phyloP scores from a whole-genome alignment of 1,139 yeast genomes.

The Groenewaldozyma auringiensis region DNA sequence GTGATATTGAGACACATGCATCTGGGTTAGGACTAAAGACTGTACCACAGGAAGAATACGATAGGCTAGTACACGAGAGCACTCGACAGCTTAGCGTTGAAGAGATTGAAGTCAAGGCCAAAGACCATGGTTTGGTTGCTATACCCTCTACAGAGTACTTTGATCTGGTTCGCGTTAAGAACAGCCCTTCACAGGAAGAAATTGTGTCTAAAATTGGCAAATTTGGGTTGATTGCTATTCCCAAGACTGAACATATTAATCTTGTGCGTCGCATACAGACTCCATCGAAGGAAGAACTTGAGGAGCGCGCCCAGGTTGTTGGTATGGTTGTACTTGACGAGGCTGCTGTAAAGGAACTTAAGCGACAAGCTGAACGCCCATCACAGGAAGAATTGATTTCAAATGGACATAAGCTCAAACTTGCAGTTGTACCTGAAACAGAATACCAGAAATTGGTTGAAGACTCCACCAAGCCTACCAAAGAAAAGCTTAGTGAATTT shows the following conservation, averaged over 20 bases:
- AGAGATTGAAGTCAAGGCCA: slow-evolving; percentile 18
- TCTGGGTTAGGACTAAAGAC: slow-evolving; percentile 22
- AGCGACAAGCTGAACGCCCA: slow-evolving; percentile 19
- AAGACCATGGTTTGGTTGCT: slow-evolving; percentile 17
- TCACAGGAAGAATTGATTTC: slow-evolving; percentile 19
- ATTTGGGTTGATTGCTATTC: slow-evolving; percentile 31
- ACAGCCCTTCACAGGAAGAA: slow-evolving; percentile 20
- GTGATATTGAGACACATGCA: slow-evolving; percentile 19
- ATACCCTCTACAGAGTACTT: slow-evolving; percentile 21
- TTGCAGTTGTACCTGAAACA: slow-evolving; percentile 19
- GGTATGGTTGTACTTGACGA: slow-evolving; percentile 19
- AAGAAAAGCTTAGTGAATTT: slow-evolving; percentile 11
- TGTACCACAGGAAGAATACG: slow-evolving; percentile 25
- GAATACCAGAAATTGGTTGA: slow-evolving; percentile 20
- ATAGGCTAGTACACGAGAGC: slow-evolving; percentile 18
- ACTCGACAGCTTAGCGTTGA: slow-evolving; percentile 12
- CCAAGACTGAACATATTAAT: slow-evolving; percentile 27
- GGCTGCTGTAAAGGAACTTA: slow-evolving; percentile 23
- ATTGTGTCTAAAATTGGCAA: slow-evolving; percentile 19
- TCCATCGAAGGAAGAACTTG: slow-evolving; percentile 24
- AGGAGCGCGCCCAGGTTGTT: slow-evolving; percentile 16
- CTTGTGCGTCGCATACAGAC: slow-evolving; percentile 15
- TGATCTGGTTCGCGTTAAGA: slow-evolving; percentile 16
- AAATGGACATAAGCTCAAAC: slow-evolving; percentile 21
- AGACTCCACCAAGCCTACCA: slow-evolving; percentile 20